These are phyloP conservation scores for Cucumis hystrix DNA, from an alignment of 306 rosid species.

Conservation along the genomic window DNA sequence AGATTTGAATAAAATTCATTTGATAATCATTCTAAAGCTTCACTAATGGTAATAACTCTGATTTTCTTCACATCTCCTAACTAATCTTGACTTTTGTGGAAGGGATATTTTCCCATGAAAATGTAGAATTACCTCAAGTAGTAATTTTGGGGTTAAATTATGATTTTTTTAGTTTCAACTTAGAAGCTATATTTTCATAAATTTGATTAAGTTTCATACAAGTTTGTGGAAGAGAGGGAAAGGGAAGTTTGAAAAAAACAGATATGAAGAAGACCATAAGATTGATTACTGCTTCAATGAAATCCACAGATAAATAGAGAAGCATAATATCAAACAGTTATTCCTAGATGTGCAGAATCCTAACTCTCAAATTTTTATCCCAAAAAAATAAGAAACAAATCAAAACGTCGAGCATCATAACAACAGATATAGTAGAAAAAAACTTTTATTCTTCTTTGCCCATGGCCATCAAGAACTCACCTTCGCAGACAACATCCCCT, in stretches of 20 bases:
- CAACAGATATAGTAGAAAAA: not conserved
- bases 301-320: not conserved
- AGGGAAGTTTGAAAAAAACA: not conserved
- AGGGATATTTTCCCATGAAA: not conserved
- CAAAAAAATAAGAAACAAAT: not conserved
- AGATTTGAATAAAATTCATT: not conserved
- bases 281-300: not conserved
- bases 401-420: not conserved
- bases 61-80: not conserved
- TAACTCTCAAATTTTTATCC: not conserved
- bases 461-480: conserved; percentile 72
- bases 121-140: not conserved
- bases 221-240: not conserved
- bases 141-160: not conserved
- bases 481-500: conserved; percentile 88
- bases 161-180: not conserved
- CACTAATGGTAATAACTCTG: not conserved
- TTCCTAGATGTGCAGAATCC: not conserved
- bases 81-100: not conserved
- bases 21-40: not conserved
- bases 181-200: not conserved
- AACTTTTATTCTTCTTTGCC: conserved; percentile 25
- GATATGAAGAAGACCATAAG: not conserved
- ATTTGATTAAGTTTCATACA: not conserved
- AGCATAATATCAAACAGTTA: not conserved